Percentiles rank a stretch among this genome's conserved stretches.
Conservation (phyloP, 768 basidiomycete species). For the Russula compacta region DNA sequence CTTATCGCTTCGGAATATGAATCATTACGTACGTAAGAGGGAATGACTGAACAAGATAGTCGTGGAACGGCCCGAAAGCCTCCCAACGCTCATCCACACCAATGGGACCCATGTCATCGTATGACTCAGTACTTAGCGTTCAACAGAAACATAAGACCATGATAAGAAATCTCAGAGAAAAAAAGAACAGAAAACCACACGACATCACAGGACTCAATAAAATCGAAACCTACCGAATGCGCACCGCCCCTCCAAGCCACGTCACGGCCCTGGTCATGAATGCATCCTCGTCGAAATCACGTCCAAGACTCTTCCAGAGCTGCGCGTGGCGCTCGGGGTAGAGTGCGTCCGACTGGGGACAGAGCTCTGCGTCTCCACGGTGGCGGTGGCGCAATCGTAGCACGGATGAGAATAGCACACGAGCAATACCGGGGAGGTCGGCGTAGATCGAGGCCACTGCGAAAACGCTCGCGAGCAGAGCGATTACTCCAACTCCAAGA, state of each 20-base stretch:
- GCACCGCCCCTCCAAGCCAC: slow-evolving; percentile 34
- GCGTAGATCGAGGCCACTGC: neutral
- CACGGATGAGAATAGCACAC: neutral
- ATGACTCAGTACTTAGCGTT: neutral
- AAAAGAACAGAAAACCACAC: too few relatives aligned
- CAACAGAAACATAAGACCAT: too few relatives aligned
- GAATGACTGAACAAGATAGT: slow-evolving; percentile 42
- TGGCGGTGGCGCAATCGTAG: neutral
- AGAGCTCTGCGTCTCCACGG: neutral
- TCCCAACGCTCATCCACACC: slow-evolving; percentile 42
- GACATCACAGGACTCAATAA: neutral
- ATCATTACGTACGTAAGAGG: slow-evolving; percentile 42
- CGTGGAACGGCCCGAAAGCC: slow-evolving; percentile 27
- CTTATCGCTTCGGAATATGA: neutral
- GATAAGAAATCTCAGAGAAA: too few relatives aligned
- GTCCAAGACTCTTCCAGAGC: slow-evolving; percentile 22
- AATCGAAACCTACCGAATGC: slow-evolving; percentile 28
- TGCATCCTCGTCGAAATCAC: slow-evolving; percentile 25
- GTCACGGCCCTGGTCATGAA: slow-evolving; percentile 31
- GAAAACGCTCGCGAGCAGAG: neutral
- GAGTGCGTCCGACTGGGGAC: slow-evolving; percentile 22
- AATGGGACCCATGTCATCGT: slow-evolving; percentile 39
- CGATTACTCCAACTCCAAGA: neutral
- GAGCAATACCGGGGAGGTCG: neutral
- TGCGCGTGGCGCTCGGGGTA: slow-evolving; percentile 26